A percentile compares a stretch with the other conserved stretches of the same genome.
Evolutionary conservation across 495 filamentous ascomycete genomes (phyloP).

Genomic region (Penicillium canescens): DNA sequence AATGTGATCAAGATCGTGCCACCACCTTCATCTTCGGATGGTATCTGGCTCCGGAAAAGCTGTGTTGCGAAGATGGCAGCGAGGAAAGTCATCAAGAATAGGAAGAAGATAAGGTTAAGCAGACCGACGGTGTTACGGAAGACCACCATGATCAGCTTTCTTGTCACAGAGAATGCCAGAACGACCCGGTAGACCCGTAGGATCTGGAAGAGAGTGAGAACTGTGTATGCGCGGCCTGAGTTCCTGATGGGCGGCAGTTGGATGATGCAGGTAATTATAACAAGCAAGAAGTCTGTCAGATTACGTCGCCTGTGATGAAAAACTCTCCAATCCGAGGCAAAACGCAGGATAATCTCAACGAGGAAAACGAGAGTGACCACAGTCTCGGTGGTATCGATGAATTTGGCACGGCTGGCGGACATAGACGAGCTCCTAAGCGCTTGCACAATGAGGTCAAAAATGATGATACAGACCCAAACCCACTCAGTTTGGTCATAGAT

Average conservation of each 20-base stretch:
- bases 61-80: constrained; percentile 92
- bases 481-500: constrained; percentile 70
- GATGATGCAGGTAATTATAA: constrained; percentile 78
- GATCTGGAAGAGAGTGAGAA: constrained; percentile 93
- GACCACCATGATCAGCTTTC: constrained; percentile 80
- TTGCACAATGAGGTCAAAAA: constrained; percentile 73
- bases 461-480: constrained; percentile 81
- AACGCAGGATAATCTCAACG: constrained; percentile 78
- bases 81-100: constrained; percentile 92
- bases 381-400: constrained; percentile 69
- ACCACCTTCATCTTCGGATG: constrained; percentile 54
- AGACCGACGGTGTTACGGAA: constrained; percentile 91
- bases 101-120: constrained; percentile 91
- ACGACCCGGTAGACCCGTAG: constrained; percentile 90
- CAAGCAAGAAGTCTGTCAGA: constrained; percentile 77
- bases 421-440: constrained; percentile 74
- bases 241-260: constrained; percentile 79
- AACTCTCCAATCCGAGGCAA: constrained; percentile 72
- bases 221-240: constrained; percentile 77
- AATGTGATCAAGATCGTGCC: constrained; percentile 70
- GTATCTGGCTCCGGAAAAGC: constrained; percentile 85
- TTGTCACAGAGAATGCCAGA: constrained; percentile 81
- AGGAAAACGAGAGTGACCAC: constrained; percentile 78
- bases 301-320: constrained; percentile 76
- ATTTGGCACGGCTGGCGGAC: constrained; percentile 50